A percentile compares a stretch with the other conserved stretches of the same genome.
Evolutionary conservation across 2,329 filamentous ascomycete species (phyloP).

Genomic region (Phialophora verrucosa): DNA sequence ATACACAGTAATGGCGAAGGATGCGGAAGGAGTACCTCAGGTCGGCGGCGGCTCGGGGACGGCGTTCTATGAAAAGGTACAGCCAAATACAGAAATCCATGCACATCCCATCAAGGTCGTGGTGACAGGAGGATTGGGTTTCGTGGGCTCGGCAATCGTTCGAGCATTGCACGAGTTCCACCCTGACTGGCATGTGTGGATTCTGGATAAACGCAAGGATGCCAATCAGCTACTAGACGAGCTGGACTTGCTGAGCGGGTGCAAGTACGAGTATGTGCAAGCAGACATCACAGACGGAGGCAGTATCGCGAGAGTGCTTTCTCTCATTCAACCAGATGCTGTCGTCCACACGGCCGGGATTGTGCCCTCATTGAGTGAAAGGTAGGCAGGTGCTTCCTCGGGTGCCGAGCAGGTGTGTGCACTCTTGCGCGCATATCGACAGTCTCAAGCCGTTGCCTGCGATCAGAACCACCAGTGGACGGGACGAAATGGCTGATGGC

Average conservation of each 20-base stretch:
- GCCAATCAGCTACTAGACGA: slow-evolving; percentile 4
- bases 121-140: slow-evolving; percentile 49
- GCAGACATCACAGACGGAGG: slow-evolving; percentile 44
- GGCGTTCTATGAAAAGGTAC: neutral
- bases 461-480: slow-evolving; percentile 1
- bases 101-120: slow-evolving; percentile 39
- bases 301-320: slow-evolving; percentile 46
- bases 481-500: slow-evolving; percentile 33
- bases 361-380: slow-evolving; percentile 49
- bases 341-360: slow-evolving; percentile 62
- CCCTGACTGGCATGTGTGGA: slow-evolving; percentile 45
- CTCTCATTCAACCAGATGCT: slow-evolving; percentile 52
- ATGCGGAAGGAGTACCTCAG: slow-evolving; percentile 7
- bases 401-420: neutral
- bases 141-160: slow-evolving; percentile 49
- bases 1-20: slow-evolving; percentile 8
- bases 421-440: neutral
- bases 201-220: slow-evolving; percentile 45
- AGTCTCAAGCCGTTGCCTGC: neutral
- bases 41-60: neutral
- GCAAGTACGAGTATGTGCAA: slow-evolving; percentile 26
- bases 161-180: slow-evolving; percentile 47
- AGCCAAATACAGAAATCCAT: neutral
- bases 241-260: slow-evolving; percentile 21
- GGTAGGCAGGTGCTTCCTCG: slow-evolving; percentile 30